A percentile compares a stretch with the other conserved stretches of the same genome.
These are phyloP conservation scores for Syzygium syzygioides DNA, from an alignment of 441 rosid genomes.

Conservation along the genomic window DNA sequence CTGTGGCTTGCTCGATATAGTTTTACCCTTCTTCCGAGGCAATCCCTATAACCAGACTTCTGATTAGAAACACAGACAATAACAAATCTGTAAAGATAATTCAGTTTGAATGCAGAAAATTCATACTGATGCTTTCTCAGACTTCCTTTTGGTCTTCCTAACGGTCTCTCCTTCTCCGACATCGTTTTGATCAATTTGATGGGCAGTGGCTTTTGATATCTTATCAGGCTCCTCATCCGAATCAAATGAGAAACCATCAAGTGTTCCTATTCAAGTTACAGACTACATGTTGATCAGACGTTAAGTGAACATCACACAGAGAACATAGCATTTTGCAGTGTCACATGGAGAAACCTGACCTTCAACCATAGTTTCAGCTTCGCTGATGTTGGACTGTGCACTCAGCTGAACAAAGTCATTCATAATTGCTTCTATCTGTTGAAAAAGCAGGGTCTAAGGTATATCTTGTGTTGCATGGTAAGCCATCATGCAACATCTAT, in stretches of 20 bases:
- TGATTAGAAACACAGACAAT: neutral
- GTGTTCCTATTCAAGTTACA: slow-evolving; percentile 49
- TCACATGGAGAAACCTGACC: slow-evolving; percentile 34
- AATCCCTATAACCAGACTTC: slow-evolving; percentile 32
- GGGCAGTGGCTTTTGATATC: slow-evolving; percentile 37
- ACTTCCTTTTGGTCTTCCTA: slow-evolving; percentile 52
- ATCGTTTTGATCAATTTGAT: slow-evolving; percentile 46
- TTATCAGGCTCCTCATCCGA: slow-evolving; percentile 83
- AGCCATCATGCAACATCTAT: neutral
- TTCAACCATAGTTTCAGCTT: slow-evolving; percentile 97
- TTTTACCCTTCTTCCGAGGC: slow-evolving; percentile 47
- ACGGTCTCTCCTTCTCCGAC: slow-evolving; percentile 38
- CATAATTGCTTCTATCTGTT: slow-evolving; percentile 89
- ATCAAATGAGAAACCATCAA: slow-evolving; percentile 78
- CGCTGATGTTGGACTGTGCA: slow-evolving; percentile 75
- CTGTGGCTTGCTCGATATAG: slow-evolving; percentile 49
- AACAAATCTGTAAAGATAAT: slow-evolving; percentile 1
- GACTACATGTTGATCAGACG: neutral
- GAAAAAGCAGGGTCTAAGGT: slow-evolving; percentile 2
- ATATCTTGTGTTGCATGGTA: neutral
- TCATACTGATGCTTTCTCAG: slow-evolving; percentile 56
- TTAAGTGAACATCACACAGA: neutral
- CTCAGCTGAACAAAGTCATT: slow-evolving; percentile 83
- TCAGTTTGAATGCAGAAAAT: neutral
- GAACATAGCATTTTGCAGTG: neutral